Conservation (phyloP, 1,284 basidiomycete genomes). For the Fomitopsis betulina region DNA sequence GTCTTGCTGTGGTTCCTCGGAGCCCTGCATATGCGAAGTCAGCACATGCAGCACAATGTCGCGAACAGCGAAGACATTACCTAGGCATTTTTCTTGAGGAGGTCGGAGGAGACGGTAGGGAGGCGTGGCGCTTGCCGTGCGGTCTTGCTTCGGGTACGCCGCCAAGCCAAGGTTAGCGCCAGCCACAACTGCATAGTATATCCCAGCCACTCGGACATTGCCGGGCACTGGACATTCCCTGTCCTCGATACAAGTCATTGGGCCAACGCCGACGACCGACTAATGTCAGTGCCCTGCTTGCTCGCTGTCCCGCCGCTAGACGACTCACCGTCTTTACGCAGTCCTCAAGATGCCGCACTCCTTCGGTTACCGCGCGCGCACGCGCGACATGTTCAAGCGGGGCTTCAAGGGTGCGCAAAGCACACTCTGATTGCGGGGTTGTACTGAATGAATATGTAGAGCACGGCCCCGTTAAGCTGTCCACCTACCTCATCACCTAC, state of each 20-base stretch:
- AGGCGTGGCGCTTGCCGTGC: constrained; percentile 23
- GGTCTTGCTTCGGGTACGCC: constrained; percentile 14
- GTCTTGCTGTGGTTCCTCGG: constrained; percentile 88
- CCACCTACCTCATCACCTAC: constrained; percentile 93
- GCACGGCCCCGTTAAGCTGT: constrained; percentile 87
- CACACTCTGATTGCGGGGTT: neutral
- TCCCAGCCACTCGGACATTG: constrained; percentile 28
- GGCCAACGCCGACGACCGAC: constrained; percentile 44
- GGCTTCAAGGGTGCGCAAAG: constrained; percentile 81
- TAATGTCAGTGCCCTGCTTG: constrained; percentile 28
- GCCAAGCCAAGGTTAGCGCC: constrained; percentile 19
- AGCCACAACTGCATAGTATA: constrained; percentile 43
- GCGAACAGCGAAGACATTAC: constrained; percentile 40
- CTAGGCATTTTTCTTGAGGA: constrained; percentile 78
- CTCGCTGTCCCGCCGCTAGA: constrained; percentile 14
- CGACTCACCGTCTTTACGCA: constrained; percentile 26
- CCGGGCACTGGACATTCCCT: constrained; percentile 18
- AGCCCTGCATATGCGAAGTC: constrained; percentile 53
- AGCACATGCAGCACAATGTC: constrained; percentile 25
- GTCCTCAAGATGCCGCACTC: constrained; percentile 96
- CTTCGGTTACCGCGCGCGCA: constrained; percentile 99
- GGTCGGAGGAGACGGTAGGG: constrained; percentile 31
- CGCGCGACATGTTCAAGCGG: constrained; percentile 99
- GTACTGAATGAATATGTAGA: constrained; percentile 44
- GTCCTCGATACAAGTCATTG: constrained; percentile 31